Base-by-base conservation (phyloP, 768 basidiomycete species). In the Xanthoconium purpureum region DNA sequence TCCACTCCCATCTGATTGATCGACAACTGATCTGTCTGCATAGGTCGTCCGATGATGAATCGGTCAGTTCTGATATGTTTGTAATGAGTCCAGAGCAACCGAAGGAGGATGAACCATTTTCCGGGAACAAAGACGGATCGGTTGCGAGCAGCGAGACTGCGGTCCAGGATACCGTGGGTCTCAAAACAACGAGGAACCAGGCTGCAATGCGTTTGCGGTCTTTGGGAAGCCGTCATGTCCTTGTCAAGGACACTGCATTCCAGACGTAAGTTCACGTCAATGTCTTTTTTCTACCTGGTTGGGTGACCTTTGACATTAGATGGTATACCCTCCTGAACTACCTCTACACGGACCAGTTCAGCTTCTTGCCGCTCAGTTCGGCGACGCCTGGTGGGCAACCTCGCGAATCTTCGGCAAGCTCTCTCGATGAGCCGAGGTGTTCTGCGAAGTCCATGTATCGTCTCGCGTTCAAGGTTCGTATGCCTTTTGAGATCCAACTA, bases 1-100 rank as follows among this genome's bases (percentile, higher is more conserved):
- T 24, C 24, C 24, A 24, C 24, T 24, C 24, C 24, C 24, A 24
- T 24, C 24, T 24, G 24, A 4, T 24, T 46, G 44, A 46, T 11
- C 6, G 7, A 8, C 17, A 32, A 17, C 17, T 46, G 17, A 46
- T 8, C 20, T 43, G 24, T 43, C 12, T 43, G 6, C 24, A 28
- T 28, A 43, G 42, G 24, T 24, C 28, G 15, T 43, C 42, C 7
- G 44, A 45, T 3, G 47, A 37, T 28, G 47, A 20, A 15, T 49
- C 47, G 2, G 47, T 24, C 6, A 17, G 47, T 24, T 28, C 65
- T 0, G 54, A 59, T 28, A 54, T 64, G 42, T 64, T 66, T 29
- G 58, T 62, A 14, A 58, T 63, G 61, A 58, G 59, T 10, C 52
- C 55, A 0, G 67, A 61, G n/a, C 46, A 55, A 1, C 50, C 66